Evolutionary conservation across 805 yeast species (phyloP).

Genomic region (Yamadazyma phyllophila): DNA sequence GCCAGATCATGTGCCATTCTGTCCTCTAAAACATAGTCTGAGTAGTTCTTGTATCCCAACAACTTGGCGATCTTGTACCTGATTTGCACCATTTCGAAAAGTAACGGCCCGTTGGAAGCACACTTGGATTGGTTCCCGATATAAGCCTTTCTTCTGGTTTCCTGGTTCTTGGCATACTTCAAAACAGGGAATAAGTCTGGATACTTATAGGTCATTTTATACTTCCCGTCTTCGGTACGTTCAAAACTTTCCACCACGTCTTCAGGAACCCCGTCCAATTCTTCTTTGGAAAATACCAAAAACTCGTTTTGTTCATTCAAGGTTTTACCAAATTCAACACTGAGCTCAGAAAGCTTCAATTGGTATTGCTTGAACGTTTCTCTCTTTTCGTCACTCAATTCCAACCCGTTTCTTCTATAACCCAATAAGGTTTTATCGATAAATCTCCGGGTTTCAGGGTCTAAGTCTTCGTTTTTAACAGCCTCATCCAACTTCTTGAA

Average conservation of each 20-base stretch:
- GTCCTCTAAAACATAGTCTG: constrained; percentile 70
- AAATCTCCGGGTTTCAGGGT: constrained; percentile 55
- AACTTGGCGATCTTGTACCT: constrained; percentile 61
- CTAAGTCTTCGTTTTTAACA: constrained; percentile 28
- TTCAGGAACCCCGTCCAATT: constrained; percentile 72
- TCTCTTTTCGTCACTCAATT: constrained; percentile 53
- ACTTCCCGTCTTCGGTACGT: constrained; percentile 37
- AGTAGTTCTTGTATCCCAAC: constrained; percentile 66
- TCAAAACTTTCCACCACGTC: constrained; percentile 60
- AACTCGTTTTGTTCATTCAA: constrained; percentile 69
- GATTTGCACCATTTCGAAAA: constrained; percentile 56
- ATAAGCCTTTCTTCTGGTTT: constrained; percentile 65
- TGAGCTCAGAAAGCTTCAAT: constrained; percentile 55
- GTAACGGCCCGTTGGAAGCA: constrained; percentile 59
- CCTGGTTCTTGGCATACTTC: constrained; percentile 62
- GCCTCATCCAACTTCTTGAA: constrained; percentile 51
- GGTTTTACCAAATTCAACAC: constrained; percentile 60
- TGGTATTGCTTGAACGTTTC: constrained; percentile 56
- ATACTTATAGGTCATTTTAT: constrained; percentile 73
- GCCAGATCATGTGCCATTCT: constrained; percentile 75
- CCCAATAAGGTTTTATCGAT: constrained; percentile 55
- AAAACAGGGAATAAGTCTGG: constrained; percentile 79
- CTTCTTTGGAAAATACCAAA: constrained; percentile 57
- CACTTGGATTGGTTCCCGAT: constrained; percentile 67
- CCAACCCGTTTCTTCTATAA: constrained; percentile 69